Evolutionary conservation across 257 asterid genomes (phyloP), one percentile per base, ranked within the genome.

Genomic region (Vinca minor): DNA sequence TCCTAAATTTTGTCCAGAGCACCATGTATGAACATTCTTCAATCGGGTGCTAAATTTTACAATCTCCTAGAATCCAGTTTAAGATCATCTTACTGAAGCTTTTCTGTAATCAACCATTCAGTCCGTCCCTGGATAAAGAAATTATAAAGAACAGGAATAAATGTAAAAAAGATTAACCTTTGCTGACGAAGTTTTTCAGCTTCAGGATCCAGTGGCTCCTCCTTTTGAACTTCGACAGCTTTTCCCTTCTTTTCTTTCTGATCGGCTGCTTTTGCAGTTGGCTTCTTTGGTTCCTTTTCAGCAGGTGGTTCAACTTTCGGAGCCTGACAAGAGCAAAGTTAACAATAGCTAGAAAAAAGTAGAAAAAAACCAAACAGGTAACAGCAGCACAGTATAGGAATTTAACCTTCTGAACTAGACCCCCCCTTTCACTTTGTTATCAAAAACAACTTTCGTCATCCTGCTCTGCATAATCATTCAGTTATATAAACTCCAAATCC

Each of bases 131-230:
- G 8, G 32, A 17, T 0, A 4, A 26, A 63, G 28, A 6, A 15
- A 18, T 4, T 2, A 59, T n/a, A 17, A 10, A 26, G n/a, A n/a
- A 48, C 18, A n/a, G 36, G 45, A 62, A 26, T 25, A 44, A 14
- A 56, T 39, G 1, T 4, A 23, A 59, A 66, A 65, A 69, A 57
- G 25, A 29, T 46, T 60, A 47, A 89, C 96, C 98, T 83, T 76
- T 91, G 98, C 69, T 85, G 96, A 62, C 88, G 96, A 72, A 94
- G 93, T 73, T 94, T 94, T 77, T 90, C 97, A 71, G 82, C 89
- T 28, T 79, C n/a, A 59, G 99, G 95, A 78, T 94, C 95, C 67
- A 87, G 68, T 20, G 90, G 87, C 64, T 67, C 90, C 69, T 73
- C 86, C 65, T 73, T 71, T 18, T 65, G 66, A 39, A 68, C 72